A percentile compares a stretch with the other conserved stretches of the same genome.
Conservation (phyloP, 805 yeast genomes). For the Kodamaea kaohsiungensis region DNA sequence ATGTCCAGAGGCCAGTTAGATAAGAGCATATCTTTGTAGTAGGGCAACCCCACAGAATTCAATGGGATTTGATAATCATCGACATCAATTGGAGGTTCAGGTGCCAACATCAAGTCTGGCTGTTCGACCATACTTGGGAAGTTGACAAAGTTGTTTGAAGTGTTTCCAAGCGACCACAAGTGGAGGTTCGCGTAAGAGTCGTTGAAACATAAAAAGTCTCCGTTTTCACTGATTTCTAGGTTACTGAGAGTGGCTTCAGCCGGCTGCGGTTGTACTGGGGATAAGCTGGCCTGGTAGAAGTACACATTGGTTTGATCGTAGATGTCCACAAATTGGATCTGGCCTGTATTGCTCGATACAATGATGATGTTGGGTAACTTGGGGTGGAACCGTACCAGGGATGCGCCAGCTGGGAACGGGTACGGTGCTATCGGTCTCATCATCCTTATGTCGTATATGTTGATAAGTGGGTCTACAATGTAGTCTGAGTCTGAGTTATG, state of each 20-base stretch:
- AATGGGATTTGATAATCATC: conserved; percentile 47
- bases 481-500: conserved; percentile 20
- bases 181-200: conserved; percentile 66
- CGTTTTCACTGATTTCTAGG: conserved; percentile 62
- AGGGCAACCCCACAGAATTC: conserved; percentile 81
- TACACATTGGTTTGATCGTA: conserved; percentile 70
- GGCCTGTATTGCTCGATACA: conserved; percentile 75
- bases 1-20: conserved; percentile 77
- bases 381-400: conserved; percentile 83
- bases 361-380: conserved; percentile 75
- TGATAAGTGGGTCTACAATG: conserved; percentile 73
- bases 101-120: conserved; percentile 45
- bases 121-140: conserved; percentile 49
- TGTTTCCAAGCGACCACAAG: conserved; percentile 58
- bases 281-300: conserved; percentile 65
- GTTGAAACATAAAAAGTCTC: conserved; percentile 72
- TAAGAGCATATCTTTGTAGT: conserved; percentile 70
- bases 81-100: conserved; percentile 12
- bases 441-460: conserved; percentile 75
- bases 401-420: conserved; percentile 88
- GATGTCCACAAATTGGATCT: conserved; percentile 81
- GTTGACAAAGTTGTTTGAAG: conserved; percentile 34
- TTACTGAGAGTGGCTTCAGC: conserved; percentile 38
- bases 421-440: conserved; percentile 75
- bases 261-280: conserved; percentile 7